Conservation (phyloP, 2,329 filamentous ascomycete genomes). For the Aspergillus puulaauensis region DNA sequence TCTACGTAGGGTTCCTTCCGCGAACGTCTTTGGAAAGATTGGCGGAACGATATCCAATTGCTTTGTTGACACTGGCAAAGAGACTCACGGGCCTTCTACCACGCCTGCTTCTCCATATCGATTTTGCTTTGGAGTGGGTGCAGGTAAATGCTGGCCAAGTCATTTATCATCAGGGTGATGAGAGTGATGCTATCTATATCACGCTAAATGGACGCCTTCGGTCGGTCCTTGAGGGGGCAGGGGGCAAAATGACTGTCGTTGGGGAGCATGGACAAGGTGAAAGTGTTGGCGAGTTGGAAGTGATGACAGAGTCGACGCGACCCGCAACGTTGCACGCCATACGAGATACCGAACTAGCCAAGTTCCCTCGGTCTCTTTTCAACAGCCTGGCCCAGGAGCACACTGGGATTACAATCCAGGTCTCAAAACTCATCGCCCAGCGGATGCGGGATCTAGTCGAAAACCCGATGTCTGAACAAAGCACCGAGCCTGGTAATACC, state of each 20-base stretch:
- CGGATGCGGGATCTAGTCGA: conserved; percentile 89
- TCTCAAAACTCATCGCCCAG: conserved; percentile 96
- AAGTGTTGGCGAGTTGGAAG: conserved; percentile 94
- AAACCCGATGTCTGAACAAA: conserved; percentile 67
- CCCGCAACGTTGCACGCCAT: conserved; percentile 93
- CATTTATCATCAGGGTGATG: conserved; percentile 88
- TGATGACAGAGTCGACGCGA: conserved; percentile 90
- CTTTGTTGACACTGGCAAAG: conserved; percentile 94
- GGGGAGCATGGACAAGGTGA: conserved; percentile 97
- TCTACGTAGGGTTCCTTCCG: conserved; percentile 94
- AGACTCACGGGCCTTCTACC: conserved; percentile 85
- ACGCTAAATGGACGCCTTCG: conserved; percentile 91
- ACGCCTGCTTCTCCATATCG: conserved; percentile 88
- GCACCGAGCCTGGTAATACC: conserved; percentile 60
- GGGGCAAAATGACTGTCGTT: conserved; percentile 78
- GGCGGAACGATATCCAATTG: conserved; percentile 87
- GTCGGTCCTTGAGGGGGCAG: conserved; percentile 76
- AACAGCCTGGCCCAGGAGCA: conserved; percentile 97
- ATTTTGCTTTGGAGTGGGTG: conserved; percentile 97
- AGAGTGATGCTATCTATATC: conserved; percentile 97
- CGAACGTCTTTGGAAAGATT: conserved; percentile 83
- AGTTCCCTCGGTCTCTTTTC: conserved; percentile 92
- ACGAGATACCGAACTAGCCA: conserved; percentile 91
- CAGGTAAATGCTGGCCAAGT: conserved; percentile 95
- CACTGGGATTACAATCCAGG: conserved; percentile 97